Evolutionary conservation across 1,284 basidiomycete species (phyloP), one percentile per base, ranked within the genome.

Genomic region (Pyrrhoderma lamaoense): DNA sequence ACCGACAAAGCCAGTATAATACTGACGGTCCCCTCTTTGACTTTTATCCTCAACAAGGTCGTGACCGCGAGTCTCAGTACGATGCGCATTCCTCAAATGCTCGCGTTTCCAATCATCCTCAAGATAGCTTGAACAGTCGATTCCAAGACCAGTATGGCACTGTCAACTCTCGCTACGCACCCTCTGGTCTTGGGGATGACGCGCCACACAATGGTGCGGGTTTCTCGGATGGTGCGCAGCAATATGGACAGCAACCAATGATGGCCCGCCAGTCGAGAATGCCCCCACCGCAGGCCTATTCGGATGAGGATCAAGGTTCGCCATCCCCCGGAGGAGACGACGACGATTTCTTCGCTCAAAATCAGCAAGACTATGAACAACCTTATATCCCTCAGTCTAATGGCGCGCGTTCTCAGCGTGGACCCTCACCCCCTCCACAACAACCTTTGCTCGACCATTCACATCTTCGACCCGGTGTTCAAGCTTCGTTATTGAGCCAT

Each of bases 401-500:
- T 27, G 45, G 34, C 22, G 31, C 23, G 35, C 49, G 48, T 18
- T 55, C 53, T 3, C 53, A 55, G 38, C 53, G 49, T 45, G 53
- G 40, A 7, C 18, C 44, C 18, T 51, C 53, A n/a, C 53, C 80
- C 1, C 71, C 79, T 18, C 70, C 72, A 13, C 80, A 74, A 7
- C 38, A 40, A 22, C 80, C 84, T 45, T 75, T 94, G 57, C 81
- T 94, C 56, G 90, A 94, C 70, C 92, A 95, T 61, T 92, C 93
- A 39, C 95, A 99, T 69, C 80, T 99, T 39, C 82, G 86, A 36
- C 94, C 94, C 16, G 96, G 96, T 43, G 88, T 88, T 51, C 84
- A 93, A 61, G 95, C 94, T 2, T 83, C 92, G 7, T 78, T 99
- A 7, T 82, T 98, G 56, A 92, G 90, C 1, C 91, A 97, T 68